Conservation (phyloP, 1,284 basidiomycete species). For the Cutaneotrichosporon daszewskae region DNA sequence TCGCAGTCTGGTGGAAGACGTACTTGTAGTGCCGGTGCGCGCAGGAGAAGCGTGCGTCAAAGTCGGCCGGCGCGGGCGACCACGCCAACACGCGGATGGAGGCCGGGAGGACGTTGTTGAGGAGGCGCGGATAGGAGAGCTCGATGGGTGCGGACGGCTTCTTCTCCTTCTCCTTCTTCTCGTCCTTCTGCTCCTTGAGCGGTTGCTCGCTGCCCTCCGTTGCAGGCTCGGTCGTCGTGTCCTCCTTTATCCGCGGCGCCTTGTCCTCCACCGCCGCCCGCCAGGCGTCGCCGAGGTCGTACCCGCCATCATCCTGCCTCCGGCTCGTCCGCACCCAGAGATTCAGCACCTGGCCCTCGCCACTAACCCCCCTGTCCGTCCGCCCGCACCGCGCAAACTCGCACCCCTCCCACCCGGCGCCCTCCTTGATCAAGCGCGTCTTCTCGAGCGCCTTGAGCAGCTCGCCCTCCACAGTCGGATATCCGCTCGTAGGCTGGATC, state of each 20-base stretch:
- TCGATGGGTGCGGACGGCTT: slow-evolving; percentile 49
- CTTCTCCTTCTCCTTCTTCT: slow-evolving; percentile 4
- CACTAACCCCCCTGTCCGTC: slow-evolving; percentile 92
- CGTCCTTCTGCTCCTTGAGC: slow-evolving; percentile 2
- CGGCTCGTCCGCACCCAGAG: slow-evolving; percentile 72
- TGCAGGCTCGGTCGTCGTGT: slow-evolving; percentile 18
- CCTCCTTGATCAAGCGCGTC: slow-evolving; percentile 66
- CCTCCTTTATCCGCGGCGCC: slow-evolving; percentile 4
- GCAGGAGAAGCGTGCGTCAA: slow-evolving; percentile 88
- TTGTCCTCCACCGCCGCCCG: slow-evolving; percentile 9
- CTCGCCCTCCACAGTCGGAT: slow-evolving; percentile 87
- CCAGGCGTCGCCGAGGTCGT: slow-evolving; percentile 25
- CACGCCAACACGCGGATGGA: slow-evolving; percentile 91
- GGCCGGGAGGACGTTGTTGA: slow-evolving; percentile 85
- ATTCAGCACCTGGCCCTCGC: slow-evolving; percentile 88
- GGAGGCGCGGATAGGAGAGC: slow-evolving; percentile 68
- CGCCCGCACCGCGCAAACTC: slow-evolving; percentile 87
- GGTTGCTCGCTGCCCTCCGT: too few relatives aligned
- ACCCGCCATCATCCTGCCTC: slow-evolving; percentile 27
- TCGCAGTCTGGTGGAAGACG: slow-evolving; percentile 60
- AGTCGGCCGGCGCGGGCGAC: slow-evolving; percentile 76
- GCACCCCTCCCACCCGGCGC: slow-evolving; percentile 72
- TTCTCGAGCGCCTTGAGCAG: slow-evolving; percentile 75
- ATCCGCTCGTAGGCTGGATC: slow-evolving; percentile 57
- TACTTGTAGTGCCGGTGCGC: slow-evolving; percentile 92